phyloP scores from a whole-genome alignment of 2,329 filamentous ascomycete species.

The Botrytis elliptica region DNA sequence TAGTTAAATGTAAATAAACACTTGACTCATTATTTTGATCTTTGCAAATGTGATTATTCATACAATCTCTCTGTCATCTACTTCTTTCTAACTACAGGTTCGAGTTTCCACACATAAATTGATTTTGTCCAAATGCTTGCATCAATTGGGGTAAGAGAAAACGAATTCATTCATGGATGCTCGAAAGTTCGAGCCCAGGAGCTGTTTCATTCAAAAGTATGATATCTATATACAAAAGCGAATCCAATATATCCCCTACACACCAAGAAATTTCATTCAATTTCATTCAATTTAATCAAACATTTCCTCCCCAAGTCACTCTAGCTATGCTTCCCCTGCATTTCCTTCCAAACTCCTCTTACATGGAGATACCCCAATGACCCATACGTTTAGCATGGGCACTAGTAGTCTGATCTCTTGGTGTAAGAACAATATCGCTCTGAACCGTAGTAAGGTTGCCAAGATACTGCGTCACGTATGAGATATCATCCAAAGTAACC shows the following conservation, averaged over 20 bases:
- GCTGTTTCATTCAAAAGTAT: not conserved
- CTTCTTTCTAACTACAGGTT: too few relatives aligned
- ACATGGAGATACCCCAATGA: not conserved
- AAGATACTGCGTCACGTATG: not conserved
- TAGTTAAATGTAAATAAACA: not conserved
- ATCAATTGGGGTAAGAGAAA: not conserved
- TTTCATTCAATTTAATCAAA: not conserved
- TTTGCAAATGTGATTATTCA: not conserved
- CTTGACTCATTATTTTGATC: not conserved
- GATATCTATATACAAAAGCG: not conserved
- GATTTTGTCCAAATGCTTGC: not conserved
- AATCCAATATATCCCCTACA: too few relatives aligned
- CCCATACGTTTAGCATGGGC: not conserved
- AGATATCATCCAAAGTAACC: not conserved
- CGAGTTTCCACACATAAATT: accelerated
- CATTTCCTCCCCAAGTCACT: not conserved
- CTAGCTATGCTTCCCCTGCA: not conserved
- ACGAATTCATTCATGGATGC: too few relatives aligned
- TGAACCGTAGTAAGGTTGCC: not conserved
- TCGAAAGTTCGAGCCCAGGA: not conserved
- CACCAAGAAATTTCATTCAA: too few relatives aligned
- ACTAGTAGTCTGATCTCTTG: not conserved
- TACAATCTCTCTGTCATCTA: not conserved
- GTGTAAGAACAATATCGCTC: not conserved
- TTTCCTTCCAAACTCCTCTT: too few relatives aligned